Conservation (phyloP, 140 eudicot species). For the Ambrosia hybrid region DNA sequence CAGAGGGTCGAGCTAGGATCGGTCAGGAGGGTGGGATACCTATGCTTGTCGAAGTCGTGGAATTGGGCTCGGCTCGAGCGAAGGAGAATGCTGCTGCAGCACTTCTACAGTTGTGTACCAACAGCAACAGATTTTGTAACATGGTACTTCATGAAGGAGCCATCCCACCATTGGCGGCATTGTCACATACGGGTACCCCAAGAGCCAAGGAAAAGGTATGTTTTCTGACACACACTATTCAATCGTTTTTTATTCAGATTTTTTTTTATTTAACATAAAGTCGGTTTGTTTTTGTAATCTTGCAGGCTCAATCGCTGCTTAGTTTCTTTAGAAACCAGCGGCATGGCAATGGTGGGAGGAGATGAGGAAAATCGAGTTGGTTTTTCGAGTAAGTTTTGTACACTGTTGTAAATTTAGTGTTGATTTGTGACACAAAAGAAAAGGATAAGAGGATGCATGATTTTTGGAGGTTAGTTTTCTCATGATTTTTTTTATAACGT, state of each 20-base stretch:
- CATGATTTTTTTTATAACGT: conserved; percentile 19
- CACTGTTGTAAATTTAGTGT: conserved; percentile 51
- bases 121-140: conserved; percentile 67
- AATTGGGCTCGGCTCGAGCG: conserved; percentile 84
- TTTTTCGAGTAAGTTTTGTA: conserved; percentile 37
- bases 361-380: conserved; percentile 37
- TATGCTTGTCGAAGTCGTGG: conserved; percentile 81
- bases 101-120: conserved; percentile 73
- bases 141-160: conserved; percentile 84
- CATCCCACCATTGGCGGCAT: conserved; percentile 74
- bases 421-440: conserved; percentile 27
- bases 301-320: conserved; percentile 88
- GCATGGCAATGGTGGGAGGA: conserved; percentile 79
- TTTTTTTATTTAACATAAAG: background rate
- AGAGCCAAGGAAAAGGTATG: conserved; percentile 87
- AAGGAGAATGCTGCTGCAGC: conserved; percentile 98
- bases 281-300: background rate
- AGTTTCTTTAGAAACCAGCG: conserved; percentile 92
- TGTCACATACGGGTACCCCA: conserved; percentile 86
- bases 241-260: background rate
- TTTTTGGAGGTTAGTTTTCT: conserved; percentile 31
- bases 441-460: conserved; percentile 19
- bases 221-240: background rate
- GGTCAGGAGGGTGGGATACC: conserved; percentile 80
- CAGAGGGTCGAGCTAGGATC: conserved; percentile 56